These are phyloP conservation scores for Pontederia crassipes DNA, from an alignment of 176 grass and related monocot genomes.

Conservation along the genomic window DNA sequence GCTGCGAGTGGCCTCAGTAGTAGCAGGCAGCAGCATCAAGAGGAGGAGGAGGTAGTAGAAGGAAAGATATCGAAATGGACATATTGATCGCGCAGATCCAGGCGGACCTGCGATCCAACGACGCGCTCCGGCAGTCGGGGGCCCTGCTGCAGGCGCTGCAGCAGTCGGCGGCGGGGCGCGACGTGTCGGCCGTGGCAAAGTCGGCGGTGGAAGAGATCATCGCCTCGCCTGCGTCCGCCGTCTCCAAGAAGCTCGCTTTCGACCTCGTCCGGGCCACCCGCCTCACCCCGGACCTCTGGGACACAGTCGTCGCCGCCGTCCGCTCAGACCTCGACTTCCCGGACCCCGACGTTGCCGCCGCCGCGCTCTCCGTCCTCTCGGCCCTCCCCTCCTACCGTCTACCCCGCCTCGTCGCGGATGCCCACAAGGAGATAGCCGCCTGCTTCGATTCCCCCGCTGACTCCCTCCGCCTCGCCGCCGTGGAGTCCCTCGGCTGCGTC, in stretches of 20 bases:
- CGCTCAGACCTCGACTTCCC: conserved; percentile 78
- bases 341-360: conserved; percentile 80
- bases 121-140: conserved; percentile 83
- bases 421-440: conserved; percentile 22
- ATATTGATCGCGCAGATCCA: conserved; percentile 86
- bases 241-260: conserved; percentile 87
- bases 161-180: conserved; percentile 75
- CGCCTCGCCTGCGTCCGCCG: conserved; percentile 53
- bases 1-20: no score
- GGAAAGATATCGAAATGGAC: conserved; percentile 42
- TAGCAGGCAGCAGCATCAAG: no score
- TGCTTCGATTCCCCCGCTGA: conserved; percentile 16
- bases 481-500: conserved; percentile 13
- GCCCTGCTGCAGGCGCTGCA: conserved; percentile 81
- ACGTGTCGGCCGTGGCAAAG: conserved; percentile 80
- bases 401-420: conserved; percentile 62
- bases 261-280: conserved; percentile 77
- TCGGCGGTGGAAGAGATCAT: conserved; percentile 76
- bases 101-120: conserved; percentile 63
- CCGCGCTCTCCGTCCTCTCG: conserved; percentile 72
- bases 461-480: conserved; percentile 14
- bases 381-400: conserved; percentile 76
- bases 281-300: conserved; percentile 65
- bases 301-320: conserved; percentile 55
- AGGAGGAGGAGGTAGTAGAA: no score